Evolutionary conservation across 2,329 filamentous ascomycete genomes (phyloP).

Genomic region (Ophiocordyceps camponoti-saundersi): DNA sequence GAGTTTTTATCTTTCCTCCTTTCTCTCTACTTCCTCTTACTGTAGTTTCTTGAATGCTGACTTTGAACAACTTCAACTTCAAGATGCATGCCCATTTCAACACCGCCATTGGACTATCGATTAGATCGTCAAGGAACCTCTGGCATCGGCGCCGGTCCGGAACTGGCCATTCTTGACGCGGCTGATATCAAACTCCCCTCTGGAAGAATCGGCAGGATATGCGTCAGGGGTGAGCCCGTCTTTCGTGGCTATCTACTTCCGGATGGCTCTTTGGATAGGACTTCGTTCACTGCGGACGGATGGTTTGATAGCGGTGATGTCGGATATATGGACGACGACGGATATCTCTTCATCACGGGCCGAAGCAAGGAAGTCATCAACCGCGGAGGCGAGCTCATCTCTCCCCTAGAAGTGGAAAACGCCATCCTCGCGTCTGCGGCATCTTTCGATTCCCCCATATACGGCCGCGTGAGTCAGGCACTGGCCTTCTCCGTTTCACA

Average conservation of each 20-base stretch:
- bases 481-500: constrained; percentile 31
- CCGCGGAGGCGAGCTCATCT: constrained; percentile 32
- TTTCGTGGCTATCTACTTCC: constrained; percentile 30
- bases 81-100: constrained; percentile 39
- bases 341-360: constrained; percentile 30
- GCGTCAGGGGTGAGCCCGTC: constrained; percentile 31
- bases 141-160: constrained; percentile 31
- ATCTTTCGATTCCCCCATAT: constrained; percentile 19
- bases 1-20: neutral
- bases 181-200: constrained; percentile 12
- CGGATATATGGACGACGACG: constrained; percentile 22
- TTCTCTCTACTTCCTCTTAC: no score
- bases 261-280: constrained; percentile 13
- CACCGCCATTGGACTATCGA: constrained; percentile 32
- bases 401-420: constrained; percentile 33
- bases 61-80: no score
- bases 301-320: neutral
- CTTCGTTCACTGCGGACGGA: neutral
- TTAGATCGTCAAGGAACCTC: constrained; percentile 36
- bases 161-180: constrained; percentile 29
- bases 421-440: constrained; percentile 26
- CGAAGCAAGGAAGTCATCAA: constrained; percentile 35
- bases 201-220: constrained; percentile 27
- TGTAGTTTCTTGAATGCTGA: no score
- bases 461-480: constrained; percentile 23